A percentile compares a stretch with the other conserved stretches of the same genome.
These are phyloP conservation scores for Corynespora cassiicola DNA, from an alignment of 2,329 filamentous ascomycete species.

Conservation along the genomic window DNA sequence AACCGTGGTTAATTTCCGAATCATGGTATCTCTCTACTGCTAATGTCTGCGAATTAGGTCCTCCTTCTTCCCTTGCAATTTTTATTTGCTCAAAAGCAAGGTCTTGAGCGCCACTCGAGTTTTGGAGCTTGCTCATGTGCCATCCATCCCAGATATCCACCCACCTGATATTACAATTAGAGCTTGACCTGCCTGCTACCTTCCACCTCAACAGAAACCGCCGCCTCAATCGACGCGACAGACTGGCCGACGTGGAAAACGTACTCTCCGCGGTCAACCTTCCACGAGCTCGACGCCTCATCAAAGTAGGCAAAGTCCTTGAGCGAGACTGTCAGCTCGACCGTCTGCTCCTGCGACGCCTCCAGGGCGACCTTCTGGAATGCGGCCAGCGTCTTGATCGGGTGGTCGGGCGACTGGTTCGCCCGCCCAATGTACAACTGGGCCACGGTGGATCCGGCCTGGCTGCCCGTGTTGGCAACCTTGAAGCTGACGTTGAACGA, in stretches of 20 bases:
- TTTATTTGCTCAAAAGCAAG: no score
- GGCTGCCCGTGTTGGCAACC: constrained; percentile 59
- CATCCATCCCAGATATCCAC: no score
- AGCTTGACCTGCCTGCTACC: constrained; percentile 24
- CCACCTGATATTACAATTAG: no score
- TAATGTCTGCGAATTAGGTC: no score
- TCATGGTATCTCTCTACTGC: no score
- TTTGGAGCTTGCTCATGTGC: no score
- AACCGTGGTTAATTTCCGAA: no score
- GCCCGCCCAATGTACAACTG: constrained; percentile 67
- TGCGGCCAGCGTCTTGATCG: constrained; percentile 71
- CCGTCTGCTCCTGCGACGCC: constrained; percentile 62
- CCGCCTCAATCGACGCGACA: constrained; percentile 27
- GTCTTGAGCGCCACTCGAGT: no score
- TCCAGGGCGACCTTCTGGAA: constrained; percentile 70
- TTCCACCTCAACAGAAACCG: constrained; percentile 29
- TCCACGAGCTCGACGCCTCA: constrained; percentile 32
- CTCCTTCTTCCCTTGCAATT: no score
- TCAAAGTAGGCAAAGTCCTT: constrained; percentile 43
- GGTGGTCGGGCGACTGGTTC: constrained; percentile 48
- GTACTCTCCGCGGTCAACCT: constrained; percentile 36
- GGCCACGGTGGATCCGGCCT: constrained; percentile 57
- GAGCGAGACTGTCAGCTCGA: constrained; percentile 53
- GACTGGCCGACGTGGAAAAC: constrained; percentile 42
- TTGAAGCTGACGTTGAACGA: constrained; percentile 43